Percentiles rank a stretch among this genome's conserved stretches.
Evolutionary conservation across 2,329 filamentous ascomycete genomes (phyloP).

Genomic region (Aspergillus viridinutans): DNA sequence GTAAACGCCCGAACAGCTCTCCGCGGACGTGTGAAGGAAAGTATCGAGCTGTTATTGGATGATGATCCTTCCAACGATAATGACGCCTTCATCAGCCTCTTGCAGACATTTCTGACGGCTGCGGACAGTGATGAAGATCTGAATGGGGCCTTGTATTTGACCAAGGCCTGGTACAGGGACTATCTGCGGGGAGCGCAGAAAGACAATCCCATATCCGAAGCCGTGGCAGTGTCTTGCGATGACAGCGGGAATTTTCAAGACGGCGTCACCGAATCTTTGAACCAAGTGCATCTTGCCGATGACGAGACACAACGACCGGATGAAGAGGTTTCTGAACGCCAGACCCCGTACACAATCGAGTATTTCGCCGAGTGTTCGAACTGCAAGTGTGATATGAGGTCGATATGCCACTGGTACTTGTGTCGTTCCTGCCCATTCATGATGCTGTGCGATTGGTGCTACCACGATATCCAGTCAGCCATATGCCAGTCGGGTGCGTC

Average conservation of each 20-base stretch:
- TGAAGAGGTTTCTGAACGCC: neutral
- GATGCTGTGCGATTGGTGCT: constrained; percentile 1
- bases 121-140: neutral
- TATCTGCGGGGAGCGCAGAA: neutral
- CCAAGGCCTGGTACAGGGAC: neutral
- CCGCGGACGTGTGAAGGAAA: neutral
- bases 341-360: neutral
- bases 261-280: neutral
- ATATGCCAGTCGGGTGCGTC: neutral
- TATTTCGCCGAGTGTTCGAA: neutral
- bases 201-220: neutral
- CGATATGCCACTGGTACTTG: constrained; percentile 1
- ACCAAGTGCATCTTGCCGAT: neutral
- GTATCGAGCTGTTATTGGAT: neutral
- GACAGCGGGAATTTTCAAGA: no score
- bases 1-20: constrained; percentile 3
- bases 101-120: neutral
- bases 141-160: neutral
- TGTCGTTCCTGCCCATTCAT: neutral
- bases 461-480: neutral
- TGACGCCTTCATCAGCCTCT: neutral
- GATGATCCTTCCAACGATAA: neutral
- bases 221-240: neutral
- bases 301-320: neutral
- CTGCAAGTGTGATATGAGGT: neutral